Evolutionary conservation across 306 rosid species (phyloP), one percentile per base, ranked within the genome.

Genomic region (Quercus cerris): DNA sequence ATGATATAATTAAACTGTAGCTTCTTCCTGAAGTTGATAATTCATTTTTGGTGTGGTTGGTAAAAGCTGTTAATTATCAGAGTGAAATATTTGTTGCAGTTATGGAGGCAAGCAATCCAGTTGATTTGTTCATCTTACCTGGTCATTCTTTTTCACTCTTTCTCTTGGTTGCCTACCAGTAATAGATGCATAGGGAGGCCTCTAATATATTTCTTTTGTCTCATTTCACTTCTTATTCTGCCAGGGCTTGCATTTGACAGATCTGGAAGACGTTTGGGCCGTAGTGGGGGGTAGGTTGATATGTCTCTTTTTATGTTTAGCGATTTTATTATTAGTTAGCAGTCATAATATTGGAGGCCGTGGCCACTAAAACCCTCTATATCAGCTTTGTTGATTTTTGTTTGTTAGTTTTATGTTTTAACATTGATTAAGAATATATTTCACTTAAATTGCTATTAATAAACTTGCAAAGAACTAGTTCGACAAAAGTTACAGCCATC

Each of bases 241-340:
- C 55, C 79, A 93, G 99, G 99, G 68, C 89, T 95, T 77, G 99
- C 97, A 64, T 93, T 95, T 85, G 98, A 95, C 81, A 93, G 85
- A 88, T 81, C 90, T 61, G 98, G 99, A 80, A 91, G 87, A 86
- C 98, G 98, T 58, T 80, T 95, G 85, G 99, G 99, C 69, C 97
- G 99, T 77, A 92, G 99, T 35, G 99, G 98, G 88, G 99, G 99
- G 99, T 95, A 90, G 77, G 82, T 7, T 79, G 74, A 44, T 61
- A 19, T 64, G 70, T 71, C 51, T 31, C 3, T 66, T 0, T 13
- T 31, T 1, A 44, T 31, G 51, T 10, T 4, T 18, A 49, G 13
- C 5, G 12, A 49, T 49, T 10, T 8, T 66, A 1, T 17, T 19
- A 18, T 33, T 66, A 33, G 25, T 17, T 11, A 66, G 35, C 20